A percentile compares a stretch with the other conserved stretches of the same genome.
Evolutionary conservation across 2,329 filamentous ascomycete genomes (phyloP).

Genomic region (Aspergillus cejpii): DNA sequence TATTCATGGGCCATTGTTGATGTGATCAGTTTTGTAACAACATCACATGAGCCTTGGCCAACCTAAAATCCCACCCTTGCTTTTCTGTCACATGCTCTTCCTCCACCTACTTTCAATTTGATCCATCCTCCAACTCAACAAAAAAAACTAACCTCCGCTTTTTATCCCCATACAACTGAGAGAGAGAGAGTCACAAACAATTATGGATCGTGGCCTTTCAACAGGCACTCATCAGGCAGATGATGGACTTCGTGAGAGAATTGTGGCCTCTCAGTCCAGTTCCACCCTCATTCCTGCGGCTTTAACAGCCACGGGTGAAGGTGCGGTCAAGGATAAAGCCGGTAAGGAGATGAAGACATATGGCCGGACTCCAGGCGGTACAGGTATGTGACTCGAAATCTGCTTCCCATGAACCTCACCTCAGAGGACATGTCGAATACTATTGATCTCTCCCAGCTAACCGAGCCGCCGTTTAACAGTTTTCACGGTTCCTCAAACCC

Average conservation of each 20-base stretch:
- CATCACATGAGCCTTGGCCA: constrained; percentile 10
- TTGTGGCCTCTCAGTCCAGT: constrained; percentile 32
- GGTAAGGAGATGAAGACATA: constrained; percentile 68
- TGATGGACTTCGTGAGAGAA: constrained; percentile 46
- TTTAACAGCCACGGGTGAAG: constrained; percentile 26
- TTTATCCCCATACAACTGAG: constrained; percentile 3
- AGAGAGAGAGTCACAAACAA: constrained; percentile 5
- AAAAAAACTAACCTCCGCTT: constrained; percentile 8
- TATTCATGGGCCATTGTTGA: background rate
- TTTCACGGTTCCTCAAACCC: constrained; percentile 89
- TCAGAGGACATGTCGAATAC: background rate
- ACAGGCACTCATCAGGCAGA: constrained; percentile 31
- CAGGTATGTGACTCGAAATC: constrained; percentile 54
- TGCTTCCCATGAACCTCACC: background rate
- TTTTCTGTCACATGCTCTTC: constrained; percentile 18
- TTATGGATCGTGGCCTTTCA: constrained; percentile 37
- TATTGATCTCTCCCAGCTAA: too few species aligned
- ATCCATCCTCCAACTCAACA: constrained; percentile 15
- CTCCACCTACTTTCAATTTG: background rate
- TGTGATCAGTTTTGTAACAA: background rate
- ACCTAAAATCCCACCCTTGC: constrained; percentile 10
- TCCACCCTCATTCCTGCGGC: constrained; percentile 46
- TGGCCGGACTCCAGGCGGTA: constrained; percentile 84
- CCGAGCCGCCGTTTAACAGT: constrained; percentile 49
- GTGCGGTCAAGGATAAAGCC: constrained; percentile 43